Conservation (phyloP, 352 stramenopile genomes). For the Phytophthora melonis region DNA sequence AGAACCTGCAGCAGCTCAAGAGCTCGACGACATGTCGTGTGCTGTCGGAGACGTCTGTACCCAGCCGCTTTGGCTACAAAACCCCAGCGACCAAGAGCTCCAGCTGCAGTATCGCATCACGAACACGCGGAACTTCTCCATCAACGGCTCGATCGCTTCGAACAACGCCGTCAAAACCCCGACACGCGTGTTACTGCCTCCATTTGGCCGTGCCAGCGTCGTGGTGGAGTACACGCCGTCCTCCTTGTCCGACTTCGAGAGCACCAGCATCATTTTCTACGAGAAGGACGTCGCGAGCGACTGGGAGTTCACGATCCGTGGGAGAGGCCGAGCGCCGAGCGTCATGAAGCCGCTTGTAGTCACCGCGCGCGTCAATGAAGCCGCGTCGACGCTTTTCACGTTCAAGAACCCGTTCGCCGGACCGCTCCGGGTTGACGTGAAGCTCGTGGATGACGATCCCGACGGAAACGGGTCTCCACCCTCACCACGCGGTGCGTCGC, state of each 20-base stretch:
- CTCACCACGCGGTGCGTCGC: background rate
- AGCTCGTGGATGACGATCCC: conserved; percentile 52
- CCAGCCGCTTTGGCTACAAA: conserved; percentile 88
- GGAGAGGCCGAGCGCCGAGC: conserved; percentile 84
- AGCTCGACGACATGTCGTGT: conserved; percentile 82
- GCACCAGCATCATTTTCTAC: conserved; percentile 74
- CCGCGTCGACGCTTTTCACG: conserved; percentile 85
- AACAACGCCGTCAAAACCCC: conserved; percentile 6
- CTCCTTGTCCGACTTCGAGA: conserved; percentile 86
- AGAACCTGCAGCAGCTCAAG: conserved; percentile 50
- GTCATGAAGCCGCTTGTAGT: conserved; percentile 89
- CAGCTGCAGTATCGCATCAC: conserved; percentile 72
- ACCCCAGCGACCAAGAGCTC: conserved; percentile 87
- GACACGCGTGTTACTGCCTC: conserved; percentile 53
- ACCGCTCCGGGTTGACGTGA: conserved; percentile 82
- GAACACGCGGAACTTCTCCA: conserved; percentile 92
- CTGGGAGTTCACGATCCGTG: conserved; percentile 88
- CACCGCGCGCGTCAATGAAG: conserved; percentile 79
- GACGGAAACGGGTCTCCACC: conserved; percentile 13
- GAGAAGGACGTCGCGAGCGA: conserved; percentile 84
- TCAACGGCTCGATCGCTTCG: conserved; percentile 50
- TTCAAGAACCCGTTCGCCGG: conserved; percentile 95
- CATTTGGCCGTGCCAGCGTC: conserved; percentile 76
- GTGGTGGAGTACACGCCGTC: conserved; percentile 92
- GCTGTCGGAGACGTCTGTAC: conserved; percentile 85